Conservation (phyloP, 106 monocot genomes). For the Dactylorhiza incarnata region DNA sequence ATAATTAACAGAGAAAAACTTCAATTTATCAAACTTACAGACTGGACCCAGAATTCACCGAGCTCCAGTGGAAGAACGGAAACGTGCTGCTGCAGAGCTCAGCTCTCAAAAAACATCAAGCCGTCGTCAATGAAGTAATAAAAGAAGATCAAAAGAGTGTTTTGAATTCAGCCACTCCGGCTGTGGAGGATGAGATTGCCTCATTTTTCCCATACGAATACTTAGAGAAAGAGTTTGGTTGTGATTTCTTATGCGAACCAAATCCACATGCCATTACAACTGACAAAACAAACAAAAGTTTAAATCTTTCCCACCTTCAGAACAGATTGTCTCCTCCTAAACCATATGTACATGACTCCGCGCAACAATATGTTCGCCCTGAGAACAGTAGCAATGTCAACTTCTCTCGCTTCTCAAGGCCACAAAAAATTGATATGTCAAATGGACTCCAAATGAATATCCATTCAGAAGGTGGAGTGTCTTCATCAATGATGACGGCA, state of each 20-base stretch:
- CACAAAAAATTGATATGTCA: constrained; percentile 3
- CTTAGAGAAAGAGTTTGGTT: constrained; percentile 50
- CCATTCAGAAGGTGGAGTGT: neutral
- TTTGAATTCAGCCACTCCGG: neutral
- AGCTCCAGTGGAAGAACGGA: constrained; percentile 64
- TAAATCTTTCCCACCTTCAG: neutral
- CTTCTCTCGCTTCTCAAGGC: constrained; percentile 37
- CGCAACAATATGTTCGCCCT: constrained; percentile 2
- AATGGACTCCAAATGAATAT: neutral
- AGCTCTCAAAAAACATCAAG: constrained; percentile 18
- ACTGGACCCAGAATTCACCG: constrained; percentile 39
- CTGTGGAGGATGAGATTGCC: constrained; percentile 34
- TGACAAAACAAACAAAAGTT: constrained; percentile 5
- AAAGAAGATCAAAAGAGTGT: constrained; percentile 2
- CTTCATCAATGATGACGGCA: neutral
- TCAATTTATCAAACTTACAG: constrained; percentile 12
- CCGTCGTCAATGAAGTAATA: neutral
- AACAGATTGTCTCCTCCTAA: constrained; percentile 35
- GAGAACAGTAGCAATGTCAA: constrained; percentile 12
- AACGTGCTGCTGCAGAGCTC: constrained; percentile 64
- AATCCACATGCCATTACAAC: constrained; percentile 6
- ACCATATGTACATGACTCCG: neutral
- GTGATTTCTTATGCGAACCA: constrained; percentile 58
- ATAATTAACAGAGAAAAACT: no score
- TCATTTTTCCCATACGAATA: constrained; percentile 62